Base-by-base conservation (phyloP, 495 filamentous ascomycete genomes). In the Aspergillus coremiiformis region DNA sequence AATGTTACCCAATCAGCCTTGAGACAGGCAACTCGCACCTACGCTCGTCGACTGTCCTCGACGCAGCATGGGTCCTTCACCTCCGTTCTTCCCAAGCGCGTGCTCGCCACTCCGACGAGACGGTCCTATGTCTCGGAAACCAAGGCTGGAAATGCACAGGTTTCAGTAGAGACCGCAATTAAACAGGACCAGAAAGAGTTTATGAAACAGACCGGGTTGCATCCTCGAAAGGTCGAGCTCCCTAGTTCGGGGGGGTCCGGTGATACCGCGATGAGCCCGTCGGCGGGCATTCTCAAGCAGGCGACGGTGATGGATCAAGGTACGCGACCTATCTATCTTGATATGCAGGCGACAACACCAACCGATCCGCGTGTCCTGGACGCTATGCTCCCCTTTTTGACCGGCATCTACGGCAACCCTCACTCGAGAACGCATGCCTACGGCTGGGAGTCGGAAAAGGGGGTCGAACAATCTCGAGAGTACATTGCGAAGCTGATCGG, bases 311-410 rank as follows among this genome's bases (percentile, higher is more conserved):
- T 97, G 86, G 93, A 96, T 62, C 83, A 95, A 72, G 93, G 94
- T 55, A 83, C 87, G 47, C 81, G 93, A 29, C 93, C 93, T 14
- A 96, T 98, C 59, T 98, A 97, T 61, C 84, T 98, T 33, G 93
- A 98, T 64, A 95, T 95, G 88, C 93, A 99, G 72, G 92, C 93
- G 14, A 98, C 93, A 3, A 97, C 94, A n/a, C 93, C 93, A 9
- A 79, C 89, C 7, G 93, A 98, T 59, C 93, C 93, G 35, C 81
- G 93, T 47, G 93, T 97, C 32, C 77, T 98, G 10, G 93, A 98
- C 62, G 88, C 90, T 42, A 98, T 98, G 93, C 78, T 98, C 19
- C 93, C 93, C 1, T 98, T 83, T 71, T 87, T 86, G 61, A 93
- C 91, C 20, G 90, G 90, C 29, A 80, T 95, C 27, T 97, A 96